Evolutionary conservation across 495 filamentous ascomycete genomes (phyloP).

Genomic region (Schizothecium vesticola): DNA sequence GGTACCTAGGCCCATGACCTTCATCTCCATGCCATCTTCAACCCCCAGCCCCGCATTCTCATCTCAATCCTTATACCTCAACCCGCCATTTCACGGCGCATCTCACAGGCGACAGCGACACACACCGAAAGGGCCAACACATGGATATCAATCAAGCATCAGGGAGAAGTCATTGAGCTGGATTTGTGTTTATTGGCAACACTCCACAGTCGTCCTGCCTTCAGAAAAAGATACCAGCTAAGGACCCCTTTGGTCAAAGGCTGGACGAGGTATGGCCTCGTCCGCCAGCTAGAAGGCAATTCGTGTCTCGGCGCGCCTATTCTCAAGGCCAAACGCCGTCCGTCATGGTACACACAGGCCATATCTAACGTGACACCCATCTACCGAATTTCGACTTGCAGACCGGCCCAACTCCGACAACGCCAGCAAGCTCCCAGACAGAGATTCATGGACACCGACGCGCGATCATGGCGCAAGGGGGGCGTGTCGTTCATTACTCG

Average conservation of each 20-base stretch:
- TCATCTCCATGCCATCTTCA: background rate
- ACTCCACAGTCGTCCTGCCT: background rate
- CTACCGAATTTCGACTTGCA: conserved; percentile 3
- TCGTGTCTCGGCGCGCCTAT: background rate
- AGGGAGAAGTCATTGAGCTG: background rate
- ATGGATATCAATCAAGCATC: background rate
- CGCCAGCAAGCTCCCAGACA: background rate
- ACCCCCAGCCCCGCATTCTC: background rate
- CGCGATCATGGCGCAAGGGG: background rate
- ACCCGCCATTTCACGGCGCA: background rate
- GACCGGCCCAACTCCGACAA: conserved; percentile 6
- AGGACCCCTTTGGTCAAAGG: background rate
- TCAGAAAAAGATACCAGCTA: background rate
- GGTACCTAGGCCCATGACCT: background rate
- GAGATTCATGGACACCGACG: conserved; percentile 1
- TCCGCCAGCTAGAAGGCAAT: background rate
- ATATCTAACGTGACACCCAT: background rate
- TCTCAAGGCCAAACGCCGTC: background rate
- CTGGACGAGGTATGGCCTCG: background rate
- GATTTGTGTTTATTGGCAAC: background rate
- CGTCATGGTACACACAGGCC: background rate
- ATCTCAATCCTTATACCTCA: background rate
- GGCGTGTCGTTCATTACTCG: conserved; percentile 31
- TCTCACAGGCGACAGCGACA: background rate
- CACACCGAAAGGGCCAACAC: background rate